These are phyloP conservation scores for Anisodus acutangulus DNA, from an alignment of 257 asterid species.

Conservation along the genomic window DNA sequence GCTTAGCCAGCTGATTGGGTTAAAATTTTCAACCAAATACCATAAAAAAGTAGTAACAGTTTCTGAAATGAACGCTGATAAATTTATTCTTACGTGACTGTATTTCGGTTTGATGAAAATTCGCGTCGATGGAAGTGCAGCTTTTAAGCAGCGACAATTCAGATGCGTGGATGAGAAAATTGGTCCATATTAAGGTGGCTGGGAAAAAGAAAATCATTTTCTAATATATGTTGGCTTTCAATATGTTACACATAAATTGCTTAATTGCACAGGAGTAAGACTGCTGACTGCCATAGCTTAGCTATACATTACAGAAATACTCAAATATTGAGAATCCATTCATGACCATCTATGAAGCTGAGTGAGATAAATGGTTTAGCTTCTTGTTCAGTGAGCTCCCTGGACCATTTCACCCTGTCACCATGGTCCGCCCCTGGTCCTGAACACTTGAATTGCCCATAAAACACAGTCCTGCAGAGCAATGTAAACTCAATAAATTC, in stretches of 20 bases:
- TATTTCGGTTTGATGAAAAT: not conserved
- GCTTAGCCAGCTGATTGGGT: not conserved
- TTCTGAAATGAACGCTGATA: not conserved
- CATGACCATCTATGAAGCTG: constrained; percentile 81
- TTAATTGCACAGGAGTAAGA: not conserved
- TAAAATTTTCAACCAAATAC: not conserved
- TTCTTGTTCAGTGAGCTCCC: constrained; percentile 79
- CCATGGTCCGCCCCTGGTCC: constrained; percentile 82
- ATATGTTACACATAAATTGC: not conserved
- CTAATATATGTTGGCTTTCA: not conserved
- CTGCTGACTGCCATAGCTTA: not conserved
- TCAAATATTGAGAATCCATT: constrained; percentile 67
- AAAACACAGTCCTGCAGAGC: constrained; percentile 79
- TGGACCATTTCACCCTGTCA: constrained; percentile 86
- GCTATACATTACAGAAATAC: not conserved
- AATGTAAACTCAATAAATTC: not conserved
- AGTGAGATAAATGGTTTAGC: constrained; percentile 81
- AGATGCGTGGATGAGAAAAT: not conserved
- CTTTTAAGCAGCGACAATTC: not conserved
- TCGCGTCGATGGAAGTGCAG: too few species aligned
- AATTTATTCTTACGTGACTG: not conserved
- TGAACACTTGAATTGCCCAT: constrained; percentile 86
- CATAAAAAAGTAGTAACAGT: not conserved
- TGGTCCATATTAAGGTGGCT: not conserved
- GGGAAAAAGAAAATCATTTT: not conserved